Evolutionary conservation across 768 basidiomycete genomes (phyloP).

Genomic region (Termitomyces eurrhizus): DNA sequence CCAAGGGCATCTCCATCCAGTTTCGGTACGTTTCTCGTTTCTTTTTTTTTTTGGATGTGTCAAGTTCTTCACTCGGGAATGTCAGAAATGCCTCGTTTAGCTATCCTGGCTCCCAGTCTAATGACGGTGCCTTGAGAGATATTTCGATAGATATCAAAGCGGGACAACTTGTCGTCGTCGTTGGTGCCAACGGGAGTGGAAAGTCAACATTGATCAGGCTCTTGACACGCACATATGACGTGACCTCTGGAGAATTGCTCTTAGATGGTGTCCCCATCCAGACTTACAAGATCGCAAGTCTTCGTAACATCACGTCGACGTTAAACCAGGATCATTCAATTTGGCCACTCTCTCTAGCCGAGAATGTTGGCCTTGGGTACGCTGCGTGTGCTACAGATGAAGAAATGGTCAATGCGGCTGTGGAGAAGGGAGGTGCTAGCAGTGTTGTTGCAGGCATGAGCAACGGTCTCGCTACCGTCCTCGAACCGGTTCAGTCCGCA

Average conservation of each 20-base stretch:
- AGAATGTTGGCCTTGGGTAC: constrained; percentile 34
- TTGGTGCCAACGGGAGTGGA: constrained; percentile 53
- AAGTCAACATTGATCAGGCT: constrained; percentile 51
- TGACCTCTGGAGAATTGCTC: constrained; percentile 31
- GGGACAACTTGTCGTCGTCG: constrained; percentile 50
- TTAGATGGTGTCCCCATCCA: constrained; percentile 39
- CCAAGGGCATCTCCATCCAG: constrained; percentile 25
- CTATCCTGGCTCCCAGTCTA: constrained; percentile 40
- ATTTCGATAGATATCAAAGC: constrained; percentile 40
- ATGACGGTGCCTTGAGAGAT: constrained; percentile 29
- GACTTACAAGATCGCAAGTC: constrained; percentile 32
- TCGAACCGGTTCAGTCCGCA: constrained; percentile 12
- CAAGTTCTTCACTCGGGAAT: neutral
- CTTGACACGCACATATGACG: constrained; percentile 45
- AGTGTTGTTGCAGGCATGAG: constrained; percentile 8
- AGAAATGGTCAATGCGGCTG: constrained; percentile 24
- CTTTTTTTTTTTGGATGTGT: no score
- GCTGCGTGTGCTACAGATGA: constrained; percentile 12
- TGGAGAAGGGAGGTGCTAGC: constrained; percentile 23
- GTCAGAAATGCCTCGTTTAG: constrained; percentile 47
- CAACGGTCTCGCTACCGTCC: constrained; percentile 14
- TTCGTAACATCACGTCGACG: constrained; percentile 42
- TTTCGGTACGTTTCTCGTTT: constrained; percentile 18
- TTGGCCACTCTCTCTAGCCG: constrained; percentile 42
- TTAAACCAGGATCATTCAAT: constrained; percentile 45